Base-by-base conservation (phyloP, 768 basidiomycete species). In the Nevesoporus exiguus region DNA sequence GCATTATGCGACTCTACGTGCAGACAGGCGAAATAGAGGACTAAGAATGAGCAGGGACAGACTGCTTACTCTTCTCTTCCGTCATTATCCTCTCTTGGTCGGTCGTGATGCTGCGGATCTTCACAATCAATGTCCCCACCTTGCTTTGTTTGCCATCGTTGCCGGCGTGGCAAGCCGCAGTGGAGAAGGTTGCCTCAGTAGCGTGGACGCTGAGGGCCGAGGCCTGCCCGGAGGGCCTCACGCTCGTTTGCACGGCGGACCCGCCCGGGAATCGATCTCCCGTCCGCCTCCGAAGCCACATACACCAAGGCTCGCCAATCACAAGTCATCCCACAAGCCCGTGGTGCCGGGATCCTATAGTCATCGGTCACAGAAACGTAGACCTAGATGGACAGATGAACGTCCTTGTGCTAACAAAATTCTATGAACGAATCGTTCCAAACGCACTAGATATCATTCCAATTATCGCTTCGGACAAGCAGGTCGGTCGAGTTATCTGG, bases 361-460 rank as follows among this genome's bases (percentile, higher is more conserved):
- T 75, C 73, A 8, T 60, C 61, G 7, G 58, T 73, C 0, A 44
- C 66, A 5, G 64, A 73, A 37, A 66, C 63, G 74, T 74, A 46
- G 52, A 71, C 69, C 1, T 11, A 15, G 22, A 29, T 22, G 27
- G 11, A 17, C n/a, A 13, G 10, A 4, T 17, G 27, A 22, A 29
- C 27, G 27, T 29, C 27, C 8, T 5, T 29, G 3, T 13, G 19
- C 49, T 62, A 33, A 54, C 21, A 42, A 24, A 49, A 30, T 1
- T 13, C 49, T 3, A 27, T 19, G 33, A 75, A 73, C 0, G 59
- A 69, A 19, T 58, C 69, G 0, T 77, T 78, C 54, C 45, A 58
- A 15, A 58, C 69, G 21, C 59, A 72, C 46, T 21, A 56, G 4
- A 70, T 74, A 27, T 77, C 78, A 1, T 71, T 77, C 47, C 78